Evolutionary conservation across 2,329 filamentous ascomycete genomes (phyloP).

Genomic region (Magnaporthiopsis poae): DNA sequence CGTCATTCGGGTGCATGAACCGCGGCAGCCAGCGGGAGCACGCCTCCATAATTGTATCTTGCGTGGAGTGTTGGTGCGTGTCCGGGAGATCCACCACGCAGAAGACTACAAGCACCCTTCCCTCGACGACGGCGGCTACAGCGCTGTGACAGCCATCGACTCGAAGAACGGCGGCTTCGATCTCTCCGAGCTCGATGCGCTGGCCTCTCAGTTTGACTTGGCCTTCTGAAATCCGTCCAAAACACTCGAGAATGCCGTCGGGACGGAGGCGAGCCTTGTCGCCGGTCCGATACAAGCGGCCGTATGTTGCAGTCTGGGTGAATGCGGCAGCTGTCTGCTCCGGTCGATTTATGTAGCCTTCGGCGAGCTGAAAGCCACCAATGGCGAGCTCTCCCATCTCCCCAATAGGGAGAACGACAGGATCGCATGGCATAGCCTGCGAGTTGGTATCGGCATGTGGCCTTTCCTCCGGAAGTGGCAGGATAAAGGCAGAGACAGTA

Average conservation of each 20-base stretch:
- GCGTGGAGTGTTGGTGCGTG: not conserved
- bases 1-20: conserved; percentile 73
- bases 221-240: conserved; percentile 67
- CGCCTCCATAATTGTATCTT: conserved; percentile 36
- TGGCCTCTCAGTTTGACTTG: conserved; percentile 84
- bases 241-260: conserved; percentile 67
- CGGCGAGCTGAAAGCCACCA: conserved; percentile 69
- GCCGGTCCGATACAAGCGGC: conserved; percentile 70
- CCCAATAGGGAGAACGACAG: conserved; percentile 52
- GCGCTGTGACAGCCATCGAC: conserved; percentile 54
- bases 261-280: conserved; percentile 64
- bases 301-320: conserved; percentile 51
- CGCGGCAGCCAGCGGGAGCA: conserved; percentile 68
- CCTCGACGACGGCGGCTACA: conserved; percentile 56
- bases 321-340: conserved; percentile 67
- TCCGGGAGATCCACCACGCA: conserved; percentile 42
- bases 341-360: conserved; percentile 70
- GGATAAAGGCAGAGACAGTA: conserved; percentile 69
- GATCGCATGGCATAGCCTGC: conserved; percentile 13
- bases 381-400: conserved; percentile 71
- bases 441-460: not conserved
- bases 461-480: conserved; percentile 35
- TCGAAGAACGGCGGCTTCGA: conserved; percentile 60
- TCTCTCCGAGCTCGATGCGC: conserved; percentile 68
- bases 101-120: conserved; percentile 60